phyloP scores from a whole-genome alignment of 164 flowering plant species.

The Tetrastigma voinierianum region DNA sequence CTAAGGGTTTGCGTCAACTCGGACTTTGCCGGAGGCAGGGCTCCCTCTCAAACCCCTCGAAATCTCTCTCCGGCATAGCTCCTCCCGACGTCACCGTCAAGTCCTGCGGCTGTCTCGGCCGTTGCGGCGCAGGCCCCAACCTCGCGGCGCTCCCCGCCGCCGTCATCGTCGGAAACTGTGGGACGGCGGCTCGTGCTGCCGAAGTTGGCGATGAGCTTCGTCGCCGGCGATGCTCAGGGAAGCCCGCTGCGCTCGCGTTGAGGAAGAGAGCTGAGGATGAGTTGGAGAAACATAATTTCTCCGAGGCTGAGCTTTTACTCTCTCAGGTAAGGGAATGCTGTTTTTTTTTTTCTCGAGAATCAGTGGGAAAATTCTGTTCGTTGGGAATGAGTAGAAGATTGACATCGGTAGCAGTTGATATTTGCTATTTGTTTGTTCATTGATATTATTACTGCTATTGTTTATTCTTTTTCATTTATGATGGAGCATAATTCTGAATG shows the following conservation, averaged over 20 bases:
- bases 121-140: conserved; percentile 92
- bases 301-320: conserved; percentile 50
- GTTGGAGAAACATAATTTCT: conserved; percentile 37
- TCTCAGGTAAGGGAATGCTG: conserved; percentile 46
- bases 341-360: not conserved
- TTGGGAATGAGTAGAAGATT: no score
- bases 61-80: conserved; percentile 51
- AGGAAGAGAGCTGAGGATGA: conserved; percentile 72
- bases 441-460: no score
- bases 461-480: no score
- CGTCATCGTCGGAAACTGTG: conserved; percentile 52
- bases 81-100: conserved; percentile 58
- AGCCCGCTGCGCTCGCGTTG: conserved; percentile 66
- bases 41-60: conserved; percentile 64
- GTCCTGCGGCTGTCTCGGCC: conserved; percentile 83
- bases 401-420: no score
- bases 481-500: no score
- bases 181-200: conserved; percentile 32
- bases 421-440: no score
- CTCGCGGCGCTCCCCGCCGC: conserved; percentile 60
- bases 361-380: not conserved
- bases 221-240: conserved; percentile 18
- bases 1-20: conserved; percentile 78
- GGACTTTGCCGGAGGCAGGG: conserved; percentile 72
- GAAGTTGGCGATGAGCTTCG: no score